A percentile compares a stretch with the other conserved stretches of the same genome.
Conservation (phyloP, 768 basidiomycete species). For the Mycena galericulata region DNA sequence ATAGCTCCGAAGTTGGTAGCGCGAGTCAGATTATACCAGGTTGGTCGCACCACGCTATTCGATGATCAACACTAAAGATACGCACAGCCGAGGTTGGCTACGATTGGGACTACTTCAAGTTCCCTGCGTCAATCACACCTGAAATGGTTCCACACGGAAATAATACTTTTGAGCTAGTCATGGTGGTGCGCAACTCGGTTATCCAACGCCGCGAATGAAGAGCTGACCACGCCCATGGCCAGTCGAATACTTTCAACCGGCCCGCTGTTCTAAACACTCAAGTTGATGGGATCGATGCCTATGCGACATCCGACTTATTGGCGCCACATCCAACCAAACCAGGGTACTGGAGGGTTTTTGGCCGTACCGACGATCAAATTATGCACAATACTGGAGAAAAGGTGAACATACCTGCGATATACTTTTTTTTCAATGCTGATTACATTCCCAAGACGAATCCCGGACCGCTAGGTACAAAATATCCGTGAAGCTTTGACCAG, state of each 20-base stretch:
- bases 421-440: neutral
- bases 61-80: neutral
- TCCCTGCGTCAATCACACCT: slow-evolving; percentile 33
- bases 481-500: no score
- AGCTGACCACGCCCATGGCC: no score
- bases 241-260: slow-evolving; percentile 35
- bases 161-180: slow-evolving; percentile 50
- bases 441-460: slow-evolving; percentile 19
- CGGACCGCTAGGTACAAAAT: slow-evolving; percentile 9
- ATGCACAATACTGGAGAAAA: slow-evolving; percentile 30
- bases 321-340: slow-evolving; percentile 56
- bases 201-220: no score
- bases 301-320: slow-evolving; percentile 58
- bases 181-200: slow-evolving; percentile 50
- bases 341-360: slow-evolving; percentile 52
- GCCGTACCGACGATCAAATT: slow-evolving; percentile 54
- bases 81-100: slow-evolving; percentile 2
- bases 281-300: slow-evolving; percentile 51
- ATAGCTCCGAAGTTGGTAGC: slow-evolving; percentile 32
- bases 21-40: slow-evolving; percentile 36
- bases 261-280: slow-evolving; percentile 47
- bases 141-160: slow-evolving; percentile 49
- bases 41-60: no score
- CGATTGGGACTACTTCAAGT: slow-evolving; percentile 42
- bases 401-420: neutral